Conservation (phyloP, 371 early-diverging fungal genomes). For the Mortierella sp. region DNA sequence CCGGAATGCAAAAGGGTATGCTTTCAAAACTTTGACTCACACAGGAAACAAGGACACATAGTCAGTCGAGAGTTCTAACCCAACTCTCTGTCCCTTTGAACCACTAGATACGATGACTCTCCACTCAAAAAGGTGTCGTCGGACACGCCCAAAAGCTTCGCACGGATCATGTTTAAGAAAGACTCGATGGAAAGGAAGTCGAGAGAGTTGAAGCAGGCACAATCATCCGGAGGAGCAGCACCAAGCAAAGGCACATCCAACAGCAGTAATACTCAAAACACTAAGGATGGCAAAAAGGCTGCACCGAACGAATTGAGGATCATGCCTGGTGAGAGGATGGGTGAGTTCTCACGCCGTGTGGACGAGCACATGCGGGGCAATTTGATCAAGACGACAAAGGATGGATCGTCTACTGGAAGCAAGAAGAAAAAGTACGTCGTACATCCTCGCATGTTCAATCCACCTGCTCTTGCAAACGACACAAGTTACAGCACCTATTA, state of each 20-base stretch:
- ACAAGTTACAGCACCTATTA: background rate
- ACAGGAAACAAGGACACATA: background rate
- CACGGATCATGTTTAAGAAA: constrained; percentile 52
- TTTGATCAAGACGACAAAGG: constrained; percentile 30
- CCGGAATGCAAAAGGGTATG: constrained; percentile 23
- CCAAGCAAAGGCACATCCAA: constrained; percentile 4
- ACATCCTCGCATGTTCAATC: too few species aligned
- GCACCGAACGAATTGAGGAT: constrained; percentile 33
- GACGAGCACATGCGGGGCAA: constrained; percentile 51
- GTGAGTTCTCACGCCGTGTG: constrained; percentile 48
- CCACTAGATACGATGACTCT: constrained; percentile 34
- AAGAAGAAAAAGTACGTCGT: constrained; percentile 50
- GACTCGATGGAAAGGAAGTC: constrained; percentile 32
- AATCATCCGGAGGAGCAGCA: constrained; percentile 19
- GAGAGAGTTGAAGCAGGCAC: constrained; percentile 13
- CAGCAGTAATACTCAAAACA: constrained; percentile 2
- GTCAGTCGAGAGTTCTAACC: too few species aligned
- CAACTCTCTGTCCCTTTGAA: background rate
- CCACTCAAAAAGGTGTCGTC: constrained; percentile 37
- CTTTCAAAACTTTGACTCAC: background rate
- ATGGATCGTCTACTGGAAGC: constrained; percentile 30
- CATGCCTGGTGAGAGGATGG: constrained; percentile 43
- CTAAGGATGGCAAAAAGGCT: constrained; percentile 12
- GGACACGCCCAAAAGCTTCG: constrained; percentile 47
- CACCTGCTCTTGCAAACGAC: too few species aligned